Percentiles rank a stretch among this genome's conserved stretches.
These are phyloP conservation scores for Onygena corvina DNA, from an alignment of 2,329 filamentous ascomycete genomes.

Conservation along the genomic window DNA sequence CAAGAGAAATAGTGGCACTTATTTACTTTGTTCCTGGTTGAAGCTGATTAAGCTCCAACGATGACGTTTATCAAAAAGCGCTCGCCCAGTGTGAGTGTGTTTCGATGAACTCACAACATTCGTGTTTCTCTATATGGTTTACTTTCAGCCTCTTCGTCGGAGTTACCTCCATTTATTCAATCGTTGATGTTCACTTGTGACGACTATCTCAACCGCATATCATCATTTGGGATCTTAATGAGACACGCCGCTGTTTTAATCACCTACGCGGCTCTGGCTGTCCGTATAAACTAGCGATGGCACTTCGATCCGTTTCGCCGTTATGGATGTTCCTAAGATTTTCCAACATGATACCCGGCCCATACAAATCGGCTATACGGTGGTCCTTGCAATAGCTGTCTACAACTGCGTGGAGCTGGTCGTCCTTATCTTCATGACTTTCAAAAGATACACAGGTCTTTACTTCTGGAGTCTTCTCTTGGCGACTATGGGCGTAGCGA, in stretches of 20 bases:
- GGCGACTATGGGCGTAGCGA: conserved; percentile 32
- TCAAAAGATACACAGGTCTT: conserved; percentile 33
- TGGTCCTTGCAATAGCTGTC: background rate
- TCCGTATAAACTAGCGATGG: background rate
- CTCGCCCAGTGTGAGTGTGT: too few species aligned
- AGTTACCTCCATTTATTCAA: too few species aligned
- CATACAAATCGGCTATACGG: background rate
- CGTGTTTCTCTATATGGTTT: too few species aligned
- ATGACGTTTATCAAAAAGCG: background rate
- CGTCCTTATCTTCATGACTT: conserved; percentile 35
- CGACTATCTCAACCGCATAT: too few species aligned
- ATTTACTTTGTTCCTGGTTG: background rate
- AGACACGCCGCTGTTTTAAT: background rate
- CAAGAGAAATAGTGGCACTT: too few species aligned
- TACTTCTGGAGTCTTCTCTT: conserved; percentile 39
- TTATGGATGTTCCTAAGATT: background rate
- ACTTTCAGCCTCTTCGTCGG: too few species aligned
- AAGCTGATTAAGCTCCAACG: background rate
- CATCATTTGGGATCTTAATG: too few species aligned
- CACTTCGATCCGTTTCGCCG: background rate
- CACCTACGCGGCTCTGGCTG: background rate
- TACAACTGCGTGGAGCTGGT: conserved; percentile 29
- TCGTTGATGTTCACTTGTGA: too few species aligned
- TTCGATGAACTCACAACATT: too few species aligned
- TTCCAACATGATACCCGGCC: background rate